Percentiles rank a stretch among this genome's conserved stretches.
phyloP scores from a whole-genome alignment of 2,329 filamentous ascomycete genomes.

The Whalleya microplaca region DNA sequence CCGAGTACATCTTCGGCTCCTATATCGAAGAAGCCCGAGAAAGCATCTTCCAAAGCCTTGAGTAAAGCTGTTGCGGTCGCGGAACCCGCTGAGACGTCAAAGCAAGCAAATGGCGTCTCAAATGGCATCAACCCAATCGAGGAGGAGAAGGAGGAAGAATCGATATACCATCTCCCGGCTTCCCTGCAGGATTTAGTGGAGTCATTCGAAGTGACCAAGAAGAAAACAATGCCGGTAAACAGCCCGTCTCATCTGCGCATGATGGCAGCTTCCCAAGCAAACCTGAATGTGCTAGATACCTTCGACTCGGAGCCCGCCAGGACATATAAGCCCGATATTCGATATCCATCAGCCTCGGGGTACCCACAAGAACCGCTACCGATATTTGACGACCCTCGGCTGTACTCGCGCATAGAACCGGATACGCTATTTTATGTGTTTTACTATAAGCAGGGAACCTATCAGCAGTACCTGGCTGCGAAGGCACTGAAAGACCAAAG shows the following conservation, averaged over 20 bases:
- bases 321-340: slow-evolving; percentile 82
- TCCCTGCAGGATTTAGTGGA: slow-evolving; percentile 89
- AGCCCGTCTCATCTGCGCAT: slow-evolving; percentile 73
- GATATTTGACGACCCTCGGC: slow-evolving; percentile 86
- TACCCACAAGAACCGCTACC: slow-evolving; percentile 92
- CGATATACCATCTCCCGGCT: slow-evolving; percentile 88
- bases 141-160: slow-evolving; percentile 59
- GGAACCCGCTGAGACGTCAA: slow-evolving; percentile 49
- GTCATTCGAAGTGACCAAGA: slow-evolving; percentile 84
- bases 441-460: slow-evolving; percentile 96
- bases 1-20: slow-evolving; percentile 25
- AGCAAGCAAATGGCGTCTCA: slow-evolving; percentile 55
- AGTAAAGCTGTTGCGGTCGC: slow-evolving; percentile 49
- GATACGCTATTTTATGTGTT: slow-evolving; percentile 98
- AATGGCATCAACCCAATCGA: slow-evolving; percentile 55
- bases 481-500: slow-evolving; percentile 98
- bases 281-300: slow-evolving; percentile 66
- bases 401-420: slow-evolving; percentile 89
- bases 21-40: slow-evolving; percentile 37
- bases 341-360: slow-evolving; percentile 74
- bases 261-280: slow-evolving; percentile 74
- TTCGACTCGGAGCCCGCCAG: slow-evolving; percentile 81
- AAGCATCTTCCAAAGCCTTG: slow-evolving; percentile 45
- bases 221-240: slow-evolving; percentile 62
- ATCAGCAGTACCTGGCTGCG: slow-evolving; percentile 93